Base-by-base conservation (phyloP, 257 asterid genomes). In the Pogostemon cablin region DNA sequence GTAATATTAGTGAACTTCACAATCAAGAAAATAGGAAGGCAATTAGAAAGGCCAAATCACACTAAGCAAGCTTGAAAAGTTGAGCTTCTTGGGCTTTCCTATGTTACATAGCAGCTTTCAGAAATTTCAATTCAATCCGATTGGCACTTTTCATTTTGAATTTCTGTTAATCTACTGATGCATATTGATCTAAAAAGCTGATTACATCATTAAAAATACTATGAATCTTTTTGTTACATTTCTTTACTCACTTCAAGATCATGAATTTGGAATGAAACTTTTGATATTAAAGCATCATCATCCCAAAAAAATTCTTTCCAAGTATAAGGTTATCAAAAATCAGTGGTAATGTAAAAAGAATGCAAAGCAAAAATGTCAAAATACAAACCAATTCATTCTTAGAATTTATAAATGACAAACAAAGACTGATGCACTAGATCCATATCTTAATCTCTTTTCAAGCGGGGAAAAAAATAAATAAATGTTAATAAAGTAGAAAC, bases 1-100 rank as follows among this genome's bases (percentile, higher is more conserved):
- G 69, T 75, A 77, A 78, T 50, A 75, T 17, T 47, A 38, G 65
- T 17, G 20, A 69, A 69, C 54, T 75, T 75, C 50, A 50, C 9
- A 3, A 71, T 57, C 49, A 60, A 39, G 62, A 70, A 60, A 70
- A 50, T 54, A 40, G 17, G 67, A 61, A 52, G 72, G 40, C 55
- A 56, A 43, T 44, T 43, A 58, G 9, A 61, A 61, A 48, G 25
- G 58, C 62, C 32, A 48, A 41, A n/a, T 66, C 41, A 68, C 67
- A 55, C 47, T 66, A 43, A 37, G 32, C 61, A 77, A 65, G 71
- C 32, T 49, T 20, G 39, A 41, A 25, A 44, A 10, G 12, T 41
- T 15, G 43, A 17, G 48, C 49, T 58, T 70, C 64, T 40, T 65
- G 17, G 20, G 55, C 35, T 32, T 17, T 43, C 34, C 54, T 20